phyloP scores from a whole-genome alignment of 176 grass and related monocot species.

The Eleusine indica region DNA sequence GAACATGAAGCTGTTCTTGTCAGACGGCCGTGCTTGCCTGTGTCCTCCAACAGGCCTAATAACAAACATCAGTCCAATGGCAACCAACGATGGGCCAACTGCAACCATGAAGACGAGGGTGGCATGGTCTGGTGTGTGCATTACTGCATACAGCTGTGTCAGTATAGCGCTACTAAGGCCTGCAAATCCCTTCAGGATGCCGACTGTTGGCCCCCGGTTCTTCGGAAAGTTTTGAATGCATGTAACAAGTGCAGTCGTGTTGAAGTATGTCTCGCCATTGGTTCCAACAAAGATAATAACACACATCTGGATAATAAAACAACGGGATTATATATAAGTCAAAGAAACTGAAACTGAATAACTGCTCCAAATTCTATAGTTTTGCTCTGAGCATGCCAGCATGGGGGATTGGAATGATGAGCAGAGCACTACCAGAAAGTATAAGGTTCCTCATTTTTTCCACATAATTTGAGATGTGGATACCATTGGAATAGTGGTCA shows the following conservation, averaged over 20 bases:
- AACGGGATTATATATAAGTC: conserved; percentile 25
- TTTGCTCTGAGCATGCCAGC: background rate
- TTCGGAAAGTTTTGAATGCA: conserved; percentile 97
- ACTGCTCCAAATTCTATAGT: background rate
- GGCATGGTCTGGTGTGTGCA: conserved; percentile 76
- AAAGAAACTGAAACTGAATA: conserved; percentile 22
- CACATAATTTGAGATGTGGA: conserved; percentile 14
- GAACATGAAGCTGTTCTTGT: conserved; percentile 83
- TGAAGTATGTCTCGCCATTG: conserved; percentile 92
- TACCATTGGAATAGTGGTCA: background rate
- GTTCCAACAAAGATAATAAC: conserved; percentile 83
- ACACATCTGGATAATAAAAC: conserved; percentile 68
- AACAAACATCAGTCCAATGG: conserved; percentile 79
- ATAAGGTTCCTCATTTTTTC: conserved; percentile 4
- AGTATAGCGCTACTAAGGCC: conserved; percentile 87
- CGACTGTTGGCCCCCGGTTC: conserved; percentile 80
- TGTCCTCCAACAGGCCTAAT: conserved; percentile 85
- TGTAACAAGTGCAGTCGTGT: conserved; percentile 80
- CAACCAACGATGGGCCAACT: conserved; percentile 78
- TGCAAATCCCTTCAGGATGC: conserved; percentile 89
- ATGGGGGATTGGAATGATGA: background rate
- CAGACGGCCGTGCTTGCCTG: conserved; percentile 69
- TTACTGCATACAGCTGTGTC: conserved; percentile 72
- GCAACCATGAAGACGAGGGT: conserved; percentile 82
- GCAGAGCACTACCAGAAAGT: conserved; percentile 17